Evolutionary conservation across 2,329 filamentous ascomycete species (phyloP), one percentile per base, ranked within the genome.

Genomic region (Colletotrichum sp.): DNA sequence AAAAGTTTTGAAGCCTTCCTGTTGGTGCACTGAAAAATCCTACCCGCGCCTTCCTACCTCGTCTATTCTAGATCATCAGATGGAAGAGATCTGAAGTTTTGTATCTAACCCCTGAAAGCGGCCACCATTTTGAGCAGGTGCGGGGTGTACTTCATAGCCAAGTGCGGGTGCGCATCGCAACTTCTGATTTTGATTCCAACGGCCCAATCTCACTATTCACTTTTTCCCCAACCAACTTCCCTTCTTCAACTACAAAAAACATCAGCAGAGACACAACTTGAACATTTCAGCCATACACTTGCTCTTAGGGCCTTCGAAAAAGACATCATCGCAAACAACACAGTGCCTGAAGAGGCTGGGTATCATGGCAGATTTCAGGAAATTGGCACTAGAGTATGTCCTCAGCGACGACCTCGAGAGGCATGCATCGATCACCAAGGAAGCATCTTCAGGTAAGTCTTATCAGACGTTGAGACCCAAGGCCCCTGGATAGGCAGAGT

Each of bases 351-450:
- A 52, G n/a, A 52, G 44, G 44, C 44, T 52, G 44, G 44, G 44
- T 52, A 80, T 28, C 79, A 91, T 91, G 89, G 86, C 88, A 67
- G 86, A 86, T 80, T 87, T 91, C 78, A 86, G 87, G 78, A 88
- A 90, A 78, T 86, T 90, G 78, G 89, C 89, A 39, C 83, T 90
- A 70, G 86, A 90, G 78, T 91, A 89, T 81, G 89, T 91, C 75
- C 87, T 91, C 55, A 85, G 88, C 10, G 89, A 91, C 70, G 85
- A 89, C 73, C 85, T 86, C 72, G 82, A 83, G 49, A 84, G 82
- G 72, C 83, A 86, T 77, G 83, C 80, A 18, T 81, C 78, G 36
- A 85, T 90, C 76, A 84, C 87, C 34, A 83, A 87, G 68, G 85
- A 86, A 66, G 87, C 89, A n/a, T 89, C 89, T 24, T 81, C 82